phyloP scores from a whole-genome alignment of 169 alveolate genomes.

The Plasmodium falciparum region DNA sequence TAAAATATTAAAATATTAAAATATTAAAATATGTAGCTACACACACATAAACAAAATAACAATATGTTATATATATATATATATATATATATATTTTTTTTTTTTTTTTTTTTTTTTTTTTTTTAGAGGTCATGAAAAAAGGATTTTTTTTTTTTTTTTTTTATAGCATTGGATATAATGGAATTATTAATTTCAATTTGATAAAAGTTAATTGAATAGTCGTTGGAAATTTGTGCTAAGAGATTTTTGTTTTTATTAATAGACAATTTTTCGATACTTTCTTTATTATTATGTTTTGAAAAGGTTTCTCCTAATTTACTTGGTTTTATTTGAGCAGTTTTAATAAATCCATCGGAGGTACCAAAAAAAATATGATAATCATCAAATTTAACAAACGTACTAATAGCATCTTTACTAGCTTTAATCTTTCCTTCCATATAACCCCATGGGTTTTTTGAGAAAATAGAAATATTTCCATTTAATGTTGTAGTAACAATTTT shows the following conservation, averaged over 20 bases:
- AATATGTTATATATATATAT: too few species aligned
- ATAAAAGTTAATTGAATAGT: slow-evolving; percentile 41
- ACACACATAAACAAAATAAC: too few species aligned
- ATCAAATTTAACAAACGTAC: slow-evolving; percentile 52
- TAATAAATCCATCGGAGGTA: slow-evolving; percentile 54
- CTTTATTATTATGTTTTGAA: slow-evolving; percentile 13
- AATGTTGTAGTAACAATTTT: slow-evolving; percentile 56
- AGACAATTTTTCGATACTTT: slow-evolving; percentile 44
- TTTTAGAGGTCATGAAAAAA: slow-evolving; percentile 38
- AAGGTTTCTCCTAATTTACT: slow-evolving; percentile 52
- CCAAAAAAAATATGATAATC: slow-evolving; percentile 56
- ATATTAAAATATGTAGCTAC: too few species aligned
- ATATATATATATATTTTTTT: too few species aligned
- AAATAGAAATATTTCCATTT: slow-evolving; percentile 43
- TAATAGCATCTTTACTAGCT: slow-evolving; percentile 60
- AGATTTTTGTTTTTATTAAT: slow-evolving; percentile 58
- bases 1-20: too few species aligned
- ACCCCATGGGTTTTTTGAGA: slow-evolving; percentile 63
- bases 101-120: too few species aligned
- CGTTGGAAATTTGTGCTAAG: slow-evolving; percentile 50
- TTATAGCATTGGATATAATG: slow-evolving; percentile 4
- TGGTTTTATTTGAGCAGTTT: slow-evolving; percentile 32
- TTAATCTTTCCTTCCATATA: slow-evolving; percentile 32
- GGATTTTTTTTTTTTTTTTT: slow-evolving; percentile 49
- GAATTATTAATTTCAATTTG: slow-evolving; percentile 33